Base-by-base conservation (phyloP, 2,329 filamentous ascomycete species). In the Colletotrichum agaves region DNA sequence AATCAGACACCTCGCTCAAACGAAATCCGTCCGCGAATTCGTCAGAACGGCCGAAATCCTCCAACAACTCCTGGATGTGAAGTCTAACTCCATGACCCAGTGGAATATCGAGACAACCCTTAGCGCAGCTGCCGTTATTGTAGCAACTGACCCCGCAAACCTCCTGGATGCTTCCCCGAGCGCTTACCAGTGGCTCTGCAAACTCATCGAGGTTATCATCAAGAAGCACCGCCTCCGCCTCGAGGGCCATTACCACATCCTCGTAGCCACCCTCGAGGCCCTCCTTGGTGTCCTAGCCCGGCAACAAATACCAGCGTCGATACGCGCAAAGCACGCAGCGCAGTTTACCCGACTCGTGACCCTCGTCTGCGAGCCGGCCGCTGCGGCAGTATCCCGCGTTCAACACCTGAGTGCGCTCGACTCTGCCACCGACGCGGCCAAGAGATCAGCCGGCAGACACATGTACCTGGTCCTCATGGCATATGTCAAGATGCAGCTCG, bases 401-500 rank as follows among this genome's bases (percentile, higher is more conserved):
- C 79, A 80, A 72, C 80, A 81, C 60, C 78, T 79, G 56, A 79
- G 77, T 56, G 74, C 78, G 15, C 81, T 91, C 27, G 86, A 88
- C 73, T 89, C 88, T 23, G 87, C 87, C 1, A 87, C 84, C 2
- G 87, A 88, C 70, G 84, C 82, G 33, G 88, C 88, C 19, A 90
- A 89, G 78, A 83, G 87, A 15, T 86, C 85, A 6, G 87, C 87
- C 1, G 87, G 87, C 4, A 82, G 86, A 70, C 83, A 89, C 76
- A 89, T 91, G 85, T 88, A 88, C 71, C 77, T 87, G 33, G 77
- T 90, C 5, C 75, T 91, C 47, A 84, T 87, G 78, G 78, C 83
- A 61, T 91, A 90, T 73, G 81, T 90, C 70, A 86, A 85, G 77
- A 78, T 90, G 70, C 88, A 90, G 75, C 83, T 90, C 5, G 87